Conservation (phyloP, 1,284 basidiomycete species). For the Cryptococcus jaspeensis region DNA sequence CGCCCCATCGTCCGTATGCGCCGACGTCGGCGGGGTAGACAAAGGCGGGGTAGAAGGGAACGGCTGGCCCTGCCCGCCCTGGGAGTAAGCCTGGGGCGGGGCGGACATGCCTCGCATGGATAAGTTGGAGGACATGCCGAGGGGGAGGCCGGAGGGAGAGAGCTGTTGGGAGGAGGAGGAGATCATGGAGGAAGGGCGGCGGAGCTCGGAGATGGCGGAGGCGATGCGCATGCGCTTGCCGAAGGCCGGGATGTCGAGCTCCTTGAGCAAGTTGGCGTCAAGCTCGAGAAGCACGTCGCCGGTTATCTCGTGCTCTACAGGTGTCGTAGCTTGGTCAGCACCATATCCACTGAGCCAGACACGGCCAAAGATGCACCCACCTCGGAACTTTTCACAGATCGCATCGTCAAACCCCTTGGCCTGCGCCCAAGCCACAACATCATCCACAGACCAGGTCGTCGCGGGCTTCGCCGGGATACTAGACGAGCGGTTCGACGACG, state of each 20-base stretch:
- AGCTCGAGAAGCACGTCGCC: constrained; percentile 95
- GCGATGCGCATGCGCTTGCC: constrained; percentile 92
- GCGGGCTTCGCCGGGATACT: constrained; percentile 13
- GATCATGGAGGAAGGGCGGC: constrained; percentile 61
- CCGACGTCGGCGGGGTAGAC: constrained; percentile 21
- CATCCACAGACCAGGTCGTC: constrained; percentile 71
- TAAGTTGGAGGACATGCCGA: constrained; percentile 5
- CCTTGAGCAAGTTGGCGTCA: constrained; percentile 88
- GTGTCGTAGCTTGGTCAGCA: constrained; percentile 9
- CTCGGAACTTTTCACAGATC: constrained; percentile 80
- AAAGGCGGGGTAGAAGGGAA: constrained; percentile 21
- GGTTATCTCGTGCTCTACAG: constrained; percentile 90
- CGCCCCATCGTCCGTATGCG: constrained; percentile 21
- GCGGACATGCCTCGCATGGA: constrained; percentile 29
- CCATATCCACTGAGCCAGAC: background rate
- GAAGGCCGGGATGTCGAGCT: constrained; percentile 91
- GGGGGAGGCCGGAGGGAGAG: constrained; percentile 43
- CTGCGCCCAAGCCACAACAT: constrained; percentile 87
- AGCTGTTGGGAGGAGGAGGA: constrained; percentile 38
- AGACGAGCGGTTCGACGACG: constrained; percentile 5
- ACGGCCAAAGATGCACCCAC: no score
- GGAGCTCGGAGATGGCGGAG: constrained; percentile 89
- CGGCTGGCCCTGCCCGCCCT: constrained; percentile 12
- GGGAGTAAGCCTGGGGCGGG: constrained; percentile 11
- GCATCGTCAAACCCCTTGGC: constrained; percentile 79